phyloP scores from a whole-genome alignment of 306 rosid genomes.

The Nissolia schottii region DNA sequence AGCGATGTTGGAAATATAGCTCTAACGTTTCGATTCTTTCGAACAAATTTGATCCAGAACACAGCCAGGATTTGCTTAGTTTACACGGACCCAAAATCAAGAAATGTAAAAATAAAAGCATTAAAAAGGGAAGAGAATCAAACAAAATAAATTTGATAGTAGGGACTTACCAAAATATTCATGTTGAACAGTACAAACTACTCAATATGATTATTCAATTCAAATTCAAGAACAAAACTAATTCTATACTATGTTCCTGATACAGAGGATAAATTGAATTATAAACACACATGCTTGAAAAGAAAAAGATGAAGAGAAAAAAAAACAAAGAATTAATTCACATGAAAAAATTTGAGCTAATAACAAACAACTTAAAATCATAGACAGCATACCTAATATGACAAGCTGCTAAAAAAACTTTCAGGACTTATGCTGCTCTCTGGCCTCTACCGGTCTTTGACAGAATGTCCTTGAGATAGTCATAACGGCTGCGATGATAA shows the following conservation, averaged over 20 bases:
- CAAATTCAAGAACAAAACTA: conserved; percentile 19
- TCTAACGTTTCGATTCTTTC: too few species aligned
- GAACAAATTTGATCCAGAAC: not conserved
- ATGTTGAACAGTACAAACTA: not conserved
- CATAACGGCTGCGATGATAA: conserved; percentile 73
- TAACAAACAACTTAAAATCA: conserved; percentile 15
- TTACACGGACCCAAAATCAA: not conserved
- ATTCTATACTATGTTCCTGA: conserved; percentile 10
- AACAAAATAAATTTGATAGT: not conserved
- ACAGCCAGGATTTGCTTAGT: not conserved
- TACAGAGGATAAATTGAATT: conserved; percentile 9
- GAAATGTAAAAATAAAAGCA: not conserved
- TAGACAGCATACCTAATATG: conserved; percentile 1
- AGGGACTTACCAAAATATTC: not conserved
- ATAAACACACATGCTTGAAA: conserved; percentile 21
- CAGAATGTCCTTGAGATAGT: conserved; percentile 66
- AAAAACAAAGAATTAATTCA: conserved; percentile 28
- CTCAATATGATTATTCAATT: conserved; percentile 1
- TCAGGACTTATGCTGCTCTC: conserved; percentile 42
- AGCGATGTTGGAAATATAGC: too few species aligned
- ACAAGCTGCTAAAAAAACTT: conserved; percentile 19
- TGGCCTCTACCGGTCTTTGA: conserved; percentile 53
- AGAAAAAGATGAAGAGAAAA: not conserved
- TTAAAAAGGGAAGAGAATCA: not conserved
- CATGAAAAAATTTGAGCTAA: conserved; percentile 30